phyloP scores from a whole-genome alignment of 2,329 filamentous ascomycete species.

The Botryotinia globosa region DNA sequence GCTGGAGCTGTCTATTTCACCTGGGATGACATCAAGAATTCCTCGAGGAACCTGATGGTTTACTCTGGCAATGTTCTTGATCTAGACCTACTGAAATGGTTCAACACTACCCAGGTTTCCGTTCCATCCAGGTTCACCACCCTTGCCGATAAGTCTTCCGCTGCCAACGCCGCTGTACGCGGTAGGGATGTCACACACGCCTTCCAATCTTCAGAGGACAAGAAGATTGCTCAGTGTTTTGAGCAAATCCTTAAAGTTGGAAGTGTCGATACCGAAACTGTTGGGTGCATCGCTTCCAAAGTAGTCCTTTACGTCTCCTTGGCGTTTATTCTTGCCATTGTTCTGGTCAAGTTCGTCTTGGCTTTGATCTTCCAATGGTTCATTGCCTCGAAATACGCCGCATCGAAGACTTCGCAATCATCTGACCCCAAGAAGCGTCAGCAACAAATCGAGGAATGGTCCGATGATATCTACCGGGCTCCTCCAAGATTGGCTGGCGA shows the following conservation, averaged over 20 bases:
- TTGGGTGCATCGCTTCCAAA: conserved; percentile 95
- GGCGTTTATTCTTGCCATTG: conserved; percentile 87
- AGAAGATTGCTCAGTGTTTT: conserved; percentile 80
- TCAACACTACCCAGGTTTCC: conserved; percentile 75
- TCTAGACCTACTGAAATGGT: conserved; percentile 83
- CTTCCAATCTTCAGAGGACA: conserved; percentile 76
- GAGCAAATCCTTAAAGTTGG: conserved; percentile 95
- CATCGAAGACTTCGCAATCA: conserved; percentile 78
- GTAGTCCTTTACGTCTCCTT: conserved; percentile 94
- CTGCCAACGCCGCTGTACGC: conserved; percentile 61
- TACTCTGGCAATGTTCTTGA: conserved; percentile 95
- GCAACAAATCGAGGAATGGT: conserved; percentile 96
- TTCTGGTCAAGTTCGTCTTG: conserved; percentile 80
- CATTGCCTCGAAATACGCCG: conserved; percentile 79
- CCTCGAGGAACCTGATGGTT: conserved; percentile 83
- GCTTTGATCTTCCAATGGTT: conserved; percentile 97
- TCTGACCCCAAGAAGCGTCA: conserved; percentile 80
- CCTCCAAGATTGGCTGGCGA: conserved; percentile 78
- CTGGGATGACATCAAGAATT: conserved; percentile 91
- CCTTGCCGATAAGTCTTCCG: conserved; percentile 64
- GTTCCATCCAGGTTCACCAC: conserved; percentile 77
- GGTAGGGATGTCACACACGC: conserved; percentile 87
- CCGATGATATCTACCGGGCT: conserved; percentile 92
- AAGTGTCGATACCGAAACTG: conserved; percentile 89
- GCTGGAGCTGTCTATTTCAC: conserved; percentile 91